Evolutionary conservation across 2,329 filamentous ascomycete species (phyloP), one percentile per base, ranked within the genome.

Genomic region (Nothopassalora personata): DNA sequence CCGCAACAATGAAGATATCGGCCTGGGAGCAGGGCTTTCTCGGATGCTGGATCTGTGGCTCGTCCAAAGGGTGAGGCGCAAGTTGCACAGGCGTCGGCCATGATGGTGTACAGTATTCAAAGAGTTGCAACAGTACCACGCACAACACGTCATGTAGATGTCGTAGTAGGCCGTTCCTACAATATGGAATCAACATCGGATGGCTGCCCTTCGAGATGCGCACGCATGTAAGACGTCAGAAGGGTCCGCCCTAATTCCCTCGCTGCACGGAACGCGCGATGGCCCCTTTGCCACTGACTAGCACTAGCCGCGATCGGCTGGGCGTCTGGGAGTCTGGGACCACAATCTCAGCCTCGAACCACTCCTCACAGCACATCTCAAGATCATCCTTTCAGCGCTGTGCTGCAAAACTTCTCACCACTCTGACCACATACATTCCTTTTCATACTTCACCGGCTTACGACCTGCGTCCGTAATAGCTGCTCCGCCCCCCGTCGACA

Each of bases 1-100:
- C 77, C 78, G 72, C 89, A 93, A 72, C 90, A 93, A 34, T 81
- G 79, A 31, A 91, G 77, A 61, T 80, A 77, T 54, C 87, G 82
- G 68, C 87, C 82, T 51, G 80, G 77, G 28, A 82, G 79, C 2
- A 83, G 74, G 13, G 83, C 80, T 70, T 87, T 89, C 75, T 87
- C 86, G 43, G 77, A 64, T 33, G 59, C 33, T 23, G 68, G 65
- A 59, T 65, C 63, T 23, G 63, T 33, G 33, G 64, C 51, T 56
- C 53, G 63, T 34, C 61, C 62, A 56, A 66, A 72, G 23, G 59
- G 34, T 13, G 67, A 63, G 13, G 71, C 71, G 60, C 71, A 72
- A 11, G 70, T 72, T 31, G 71, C 70, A 63, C 71, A 72, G 9
- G 68, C 63, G 54, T 59, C 48, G 47, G 58, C 53, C 66, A 66